Base-by-base conservation (phyloP, 164 flowering plant species). In the Dillenia turbinata region DNA sequence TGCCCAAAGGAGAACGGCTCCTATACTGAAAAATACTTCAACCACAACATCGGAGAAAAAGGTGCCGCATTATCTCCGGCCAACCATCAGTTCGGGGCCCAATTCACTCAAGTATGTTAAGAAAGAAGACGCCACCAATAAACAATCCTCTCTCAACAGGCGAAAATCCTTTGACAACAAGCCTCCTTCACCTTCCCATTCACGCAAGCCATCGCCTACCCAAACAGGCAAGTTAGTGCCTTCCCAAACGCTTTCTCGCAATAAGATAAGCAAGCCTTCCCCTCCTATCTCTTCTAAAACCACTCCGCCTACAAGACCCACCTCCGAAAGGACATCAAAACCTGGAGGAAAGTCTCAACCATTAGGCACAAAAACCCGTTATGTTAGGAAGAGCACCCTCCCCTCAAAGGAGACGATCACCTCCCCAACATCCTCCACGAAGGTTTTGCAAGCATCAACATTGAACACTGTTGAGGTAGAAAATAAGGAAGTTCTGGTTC, bases 161-260 rank as follows among this genome's bases (percentile, higher is more conserved):
- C 70, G 84, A 68, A 66, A 75, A 68, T 79, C 87, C 22, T 59
- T 75, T 9, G 83, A 83, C 48, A 78, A 83, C 46, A 79, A 62
- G 62, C 78, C 75, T 56, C 78, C 76, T 13, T 63, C 82, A 2
- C 19, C 79, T 9, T 57, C 71, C 10, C 44, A 46, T n/a, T 52
- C 62, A 10, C 58, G 54, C 8, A 65, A 67, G 67, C 58, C 57
- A 33, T 63, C 82, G 3, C 19, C 79, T 9, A 54, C 69, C 12
- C 44, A 46, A n/a, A 54, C 62, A 10, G 50, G 51, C 9, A 68
- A 67, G 67, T 58, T 53, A 33, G 26, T 66, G 15, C 61, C 69
- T 12, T 9, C 52, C 16, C 66, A 73, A 0, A 47, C 67, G 2
- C 66, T 49, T 26, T 45, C 59, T 26, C 63, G 53, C 45, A 79